These are phyloP conservation scores for Musa schizocarpa DNA, from an alignment of 176 grass and related monocot genomes.

Conservation along the genomic window DNA sequence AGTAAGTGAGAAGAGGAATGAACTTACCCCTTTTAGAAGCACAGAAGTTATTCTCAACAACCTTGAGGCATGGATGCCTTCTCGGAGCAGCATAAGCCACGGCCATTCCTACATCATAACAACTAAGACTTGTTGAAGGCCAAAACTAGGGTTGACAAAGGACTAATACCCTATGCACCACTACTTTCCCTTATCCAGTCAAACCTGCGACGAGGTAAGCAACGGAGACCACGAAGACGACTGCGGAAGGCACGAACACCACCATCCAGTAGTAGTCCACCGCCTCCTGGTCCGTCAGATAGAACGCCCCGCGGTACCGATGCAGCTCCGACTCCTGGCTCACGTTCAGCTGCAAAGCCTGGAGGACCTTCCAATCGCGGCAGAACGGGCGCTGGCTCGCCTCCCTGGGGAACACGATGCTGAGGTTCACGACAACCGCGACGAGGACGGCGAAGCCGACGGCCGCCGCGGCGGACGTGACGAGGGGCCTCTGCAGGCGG, in stretches of 20 bases:
- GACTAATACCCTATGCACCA: neutral
- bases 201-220: constrained; percentile 68
- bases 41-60: constrained; percentile 90
- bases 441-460: constrained; percentile 31
- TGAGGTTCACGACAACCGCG: constrained; percentile 49
- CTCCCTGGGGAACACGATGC: constrained; percentile 72
- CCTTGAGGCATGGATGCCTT: constrained; percentile 64
- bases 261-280: constrained; percentile 96
- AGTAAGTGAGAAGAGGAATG: neutral
- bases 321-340: constrained; percentile 73
- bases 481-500: constrained; percentile 48
- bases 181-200: neutral
- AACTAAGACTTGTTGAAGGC: constrained; percentile 5
- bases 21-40: constrained; percentile 87
- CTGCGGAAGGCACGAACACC: constrained; percentile 60
- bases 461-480: constrained; percentile 24
- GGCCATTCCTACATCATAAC: constrained; percentile 44
- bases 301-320: constrained; percentile 57
- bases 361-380: constrained; percentile 54
- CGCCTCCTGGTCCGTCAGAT: constrained; percentile 88
- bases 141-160: neutral
- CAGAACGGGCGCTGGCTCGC: constrained; percentile 74
- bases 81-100: constrained; percentile 92
- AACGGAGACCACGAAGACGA: constrained; percentile 53
- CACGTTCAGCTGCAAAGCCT: constrained; percentile 56